Conservation (phyloP, 1,139 yeast genomes). For the Hyphopichia fennica region DNA sequence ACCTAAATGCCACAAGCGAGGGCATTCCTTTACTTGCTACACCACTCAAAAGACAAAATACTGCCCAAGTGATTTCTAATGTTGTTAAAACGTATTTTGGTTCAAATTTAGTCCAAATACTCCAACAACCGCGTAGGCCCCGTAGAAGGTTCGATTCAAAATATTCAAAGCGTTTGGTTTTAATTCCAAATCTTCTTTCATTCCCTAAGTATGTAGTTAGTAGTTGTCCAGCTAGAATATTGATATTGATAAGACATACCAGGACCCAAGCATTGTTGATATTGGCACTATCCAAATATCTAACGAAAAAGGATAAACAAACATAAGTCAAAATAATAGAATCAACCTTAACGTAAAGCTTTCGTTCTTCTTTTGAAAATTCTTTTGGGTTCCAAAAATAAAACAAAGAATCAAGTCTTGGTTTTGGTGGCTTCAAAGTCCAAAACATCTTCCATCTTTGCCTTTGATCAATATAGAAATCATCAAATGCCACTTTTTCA, state of each 20-base stretch:
- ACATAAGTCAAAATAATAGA: conserved; percentile 32
- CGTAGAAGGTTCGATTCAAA: not conserved
- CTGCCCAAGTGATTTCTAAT: not conserved
- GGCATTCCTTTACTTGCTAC: not conserved
- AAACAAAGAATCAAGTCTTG: not conserved
- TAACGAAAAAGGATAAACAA: conserved; percentile 40
- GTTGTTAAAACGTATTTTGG: not conserved
- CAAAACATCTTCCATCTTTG: not conserved
- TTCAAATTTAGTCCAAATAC: not conserved
- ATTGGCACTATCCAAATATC: conserved; percentile 39
- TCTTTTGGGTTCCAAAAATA: not conserved
- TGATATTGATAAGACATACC: conserved; percentile 35
- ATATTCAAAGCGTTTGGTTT: not conserved
- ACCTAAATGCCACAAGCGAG: not conserved
- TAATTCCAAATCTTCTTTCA: conserved; percentile 22
- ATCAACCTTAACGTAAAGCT: conserved; percentile 38
- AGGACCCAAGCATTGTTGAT: conserved; percentile 39
- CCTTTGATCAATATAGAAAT: not conserved
- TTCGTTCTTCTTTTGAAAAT: conserved; percentile 17
- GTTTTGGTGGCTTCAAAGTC: not conserved
- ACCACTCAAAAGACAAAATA: not conserved
- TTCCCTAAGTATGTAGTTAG: no score
- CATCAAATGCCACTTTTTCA: not conserved
- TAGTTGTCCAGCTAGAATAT: no score
- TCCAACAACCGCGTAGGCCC: not conserved